Base-by-base conservation (phyloP, 768 basidiomycete genomes). In the Thelephora aurantiotincta region DNA sequence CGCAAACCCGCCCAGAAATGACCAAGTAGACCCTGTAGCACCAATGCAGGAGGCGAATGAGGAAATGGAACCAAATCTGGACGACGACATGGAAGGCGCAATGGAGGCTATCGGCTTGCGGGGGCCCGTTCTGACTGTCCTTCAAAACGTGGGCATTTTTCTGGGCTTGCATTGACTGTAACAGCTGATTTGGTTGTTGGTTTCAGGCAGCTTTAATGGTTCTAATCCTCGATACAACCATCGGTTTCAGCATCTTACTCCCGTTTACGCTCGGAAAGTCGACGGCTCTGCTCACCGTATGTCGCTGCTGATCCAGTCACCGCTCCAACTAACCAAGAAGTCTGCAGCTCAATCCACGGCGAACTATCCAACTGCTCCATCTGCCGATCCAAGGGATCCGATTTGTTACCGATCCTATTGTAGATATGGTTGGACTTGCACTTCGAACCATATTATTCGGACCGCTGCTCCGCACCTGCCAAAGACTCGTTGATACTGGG, bases 21-120 rank as follows among this genome's bases (percentile, higher is more conserved):
- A 35, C 23, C 30, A 13, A 18, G 7, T 33, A 16, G 33, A 6
- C 35, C 9, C 23, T 23, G 20, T 45, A 12, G 35, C 45, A 26
- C 47, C 18, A 5, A 47, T 44, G 7, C 48, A 43, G 12, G 68
- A 69, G 3, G 53, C 53, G 5, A 68, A 62, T 34, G 78, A 80
- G 14, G 81, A 81, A 33, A 36, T 71, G 46, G 80, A 82, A 48
- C 74, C 67, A 16, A 78, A 76, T 48, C 76, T 79, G 3, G 89
- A 92, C 48, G 89, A 92, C 60, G 90, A 93, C 58, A 80, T 93
- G 76, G 91, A 94, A 52, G 92, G 89, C n/a, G 84, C 85, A 5
- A 71, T 96, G 60, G 91, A 94, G 75, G 93, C 90, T 1, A 84
- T 96, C 56, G 92, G 93, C 7, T 72, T 97, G 68, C 68, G 89